Conservation (phyloP, 2,329 filamentous ascomycete species). For the Pleurostoma richardsiae region DNA sequence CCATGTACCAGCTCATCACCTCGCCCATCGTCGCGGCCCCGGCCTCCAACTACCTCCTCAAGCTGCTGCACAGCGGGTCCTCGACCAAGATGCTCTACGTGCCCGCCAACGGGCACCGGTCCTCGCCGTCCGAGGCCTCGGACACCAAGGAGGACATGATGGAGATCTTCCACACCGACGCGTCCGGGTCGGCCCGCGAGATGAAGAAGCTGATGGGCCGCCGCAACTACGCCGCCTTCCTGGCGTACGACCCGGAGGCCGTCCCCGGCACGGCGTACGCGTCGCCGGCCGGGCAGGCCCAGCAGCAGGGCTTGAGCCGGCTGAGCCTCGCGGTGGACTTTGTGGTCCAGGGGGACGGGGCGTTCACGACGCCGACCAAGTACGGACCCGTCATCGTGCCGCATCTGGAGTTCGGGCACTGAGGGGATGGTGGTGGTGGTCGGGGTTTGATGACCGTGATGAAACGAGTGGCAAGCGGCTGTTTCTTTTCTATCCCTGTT, state of each 20-base stretch:
- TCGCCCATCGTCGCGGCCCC: constrained; percentile 89
- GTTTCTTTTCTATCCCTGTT: too few species aligned
- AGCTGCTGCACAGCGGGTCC: constrained; percentile 74
- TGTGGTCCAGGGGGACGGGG: constrained; percentile 88
- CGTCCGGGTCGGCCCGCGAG: constrained; percentile 76
- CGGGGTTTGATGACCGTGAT: too few species aligned
- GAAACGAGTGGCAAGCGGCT: too few species aligned
- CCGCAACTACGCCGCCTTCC: constrained; percentile 86
- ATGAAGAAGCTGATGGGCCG: constrained; percentile 89
- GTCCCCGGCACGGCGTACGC: constrained; percentile 34
- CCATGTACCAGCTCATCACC: constrained; percentile 98
- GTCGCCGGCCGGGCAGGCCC: constrained; percentile 15
- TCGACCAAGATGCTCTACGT: constrained; percentile 82
- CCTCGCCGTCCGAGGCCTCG: constrained; percentile 61
- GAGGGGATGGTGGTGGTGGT: constrained; percentile 9
- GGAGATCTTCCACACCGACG: constrained; percentile 96
- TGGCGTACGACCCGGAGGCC: constrained; percentile 89
- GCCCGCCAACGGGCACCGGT: constrained; percentile 77
- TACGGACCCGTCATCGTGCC: constrained; percentile 96
- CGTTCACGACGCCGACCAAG: constrained; percentile 79
- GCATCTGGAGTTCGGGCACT: constrained; percentile 71
- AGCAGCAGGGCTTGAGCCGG: constrained; percentile 47
- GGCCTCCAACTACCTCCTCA: constrained; percentile 78
- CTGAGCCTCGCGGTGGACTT: constrained; percentile 92
- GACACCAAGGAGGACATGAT: constrained; percentile 99